These are phyloP conservation scores for Saccharomycopsis hybrid DNA, from an alignment of 1,139 yeast genomes.

Conservation along the genomic window DNA sequence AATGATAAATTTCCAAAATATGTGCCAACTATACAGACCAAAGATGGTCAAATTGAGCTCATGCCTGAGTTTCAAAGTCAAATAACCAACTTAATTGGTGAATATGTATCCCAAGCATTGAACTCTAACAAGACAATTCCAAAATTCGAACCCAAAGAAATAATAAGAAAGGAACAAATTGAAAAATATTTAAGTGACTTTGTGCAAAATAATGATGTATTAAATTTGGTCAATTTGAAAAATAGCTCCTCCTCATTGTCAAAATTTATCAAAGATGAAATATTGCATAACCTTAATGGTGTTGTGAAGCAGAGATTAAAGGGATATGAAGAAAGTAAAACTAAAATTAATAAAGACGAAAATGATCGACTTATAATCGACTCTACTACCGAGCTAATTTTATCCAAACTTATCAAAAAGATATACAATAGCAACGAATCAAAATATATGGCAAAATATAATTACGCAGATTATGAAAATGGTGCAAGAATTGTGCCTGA, in stretches of 20 bases:
- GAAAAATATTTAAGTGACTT: slow-evolving; percentile 1
- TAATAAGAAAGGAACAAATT: neutral
- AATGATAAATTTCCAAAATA: slow-evolving; percentile 6
- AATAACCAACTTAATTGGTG: neutral
- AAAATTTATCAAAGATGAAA: slow-evolving; percentile 1
- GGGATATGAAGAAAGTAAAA: neutral
- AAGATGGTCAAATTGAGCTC: neutral
- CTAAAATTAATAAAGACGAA: neutral
- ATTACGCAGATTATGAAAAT: slow-evolving; percentile 20
- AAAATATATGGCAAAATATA: slow-evolving; percentile 6
- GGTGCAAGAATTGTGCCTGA: slow-evolving; percentile 19
- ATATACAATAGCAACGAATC: slow-evolving; percentile 4
- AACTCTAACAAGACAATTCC: neutral
- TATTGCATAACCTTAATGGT: neutral
- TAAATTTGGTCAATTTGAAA: slow-evolving; percentile 4
- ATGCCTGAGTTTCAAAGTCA: slow-evolving; percentile 4
- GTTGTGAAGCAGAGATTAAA: neutral
- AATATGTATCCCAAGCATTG: neutral
- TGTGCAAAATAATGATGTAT: neutral
- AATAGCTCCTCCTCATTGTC: neutral
- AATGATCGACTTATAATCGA: slow-evolving; percentile 11
- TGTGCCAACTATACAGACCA: slow-evolving; percentile 1
- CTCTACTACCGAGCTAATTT: slow-evolving; percentile 15
- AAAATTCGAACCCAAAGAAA: neutral
- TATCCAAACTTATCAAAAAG: slow-evolving; percentile 8